Evolutionary conservation across 2,329 filamentous ascomycete genomes (phyloP).

Genomic region (Tricladium varicosporioides): DNA sequence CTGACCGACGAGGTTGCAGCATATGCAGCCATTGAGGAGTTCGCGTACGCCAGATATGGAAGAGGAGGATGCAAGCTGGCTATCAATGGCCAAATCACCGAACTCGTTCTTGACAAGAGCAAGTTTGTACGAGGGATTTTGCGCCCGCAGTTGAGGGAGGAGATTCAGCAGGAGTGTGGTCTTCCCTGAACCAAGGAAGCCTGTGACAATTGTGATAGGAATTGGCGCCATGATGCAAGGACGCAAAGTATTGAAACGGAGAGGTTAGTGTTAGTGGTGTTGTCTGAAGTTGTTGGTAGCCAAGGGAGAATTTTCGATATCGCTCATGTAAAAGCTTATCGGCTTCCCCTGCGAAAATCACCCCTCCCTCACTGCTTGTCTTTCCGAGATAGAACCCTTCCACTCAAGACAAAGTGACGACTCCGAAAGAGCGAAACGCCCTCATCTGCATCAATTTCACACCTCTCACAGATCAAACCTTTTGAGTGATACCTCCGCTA

Average conservation of each 20-base stretch:
- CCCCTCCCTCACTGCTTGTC: no score
- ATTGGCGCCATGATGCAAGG: conserved; percentile 59
- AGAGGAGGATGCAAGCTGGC: conserved; percentile 77
- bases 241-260: neutral
- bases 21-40: conserved; percentile 95
- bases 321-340: no score
- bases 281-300: no score
- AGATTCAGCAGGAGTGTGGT: conserved; percentile 95
- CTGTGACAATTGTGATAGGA: conserved; percentile 91
- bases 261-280: neutral
- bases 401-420: no score
- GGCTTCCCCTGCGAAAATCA: no score
- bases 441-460: neutral
- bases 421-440: neutral
- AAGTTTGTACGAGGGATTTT: conserved; percentile 74
- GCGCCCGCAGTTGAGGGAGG: conserved; percentile 79
- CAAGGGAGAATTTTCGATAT: no score
- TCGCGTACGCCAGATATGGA: conserved; percentile 89
- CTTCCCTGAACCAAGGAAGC: conserved; percentile 94
- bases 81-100: conserved; percentile 90
- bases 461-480: neutral
- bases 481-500: neutral
- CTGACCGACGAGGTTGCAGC: conserved; percentile 96
- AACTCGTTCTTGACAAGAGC: conserved; percentile 98
- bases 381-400: no score